Evolutionary conservation across 495 filamentous ascomycete species (phyloP).

Genomic region (Penicillium flavigenum): DNA sequence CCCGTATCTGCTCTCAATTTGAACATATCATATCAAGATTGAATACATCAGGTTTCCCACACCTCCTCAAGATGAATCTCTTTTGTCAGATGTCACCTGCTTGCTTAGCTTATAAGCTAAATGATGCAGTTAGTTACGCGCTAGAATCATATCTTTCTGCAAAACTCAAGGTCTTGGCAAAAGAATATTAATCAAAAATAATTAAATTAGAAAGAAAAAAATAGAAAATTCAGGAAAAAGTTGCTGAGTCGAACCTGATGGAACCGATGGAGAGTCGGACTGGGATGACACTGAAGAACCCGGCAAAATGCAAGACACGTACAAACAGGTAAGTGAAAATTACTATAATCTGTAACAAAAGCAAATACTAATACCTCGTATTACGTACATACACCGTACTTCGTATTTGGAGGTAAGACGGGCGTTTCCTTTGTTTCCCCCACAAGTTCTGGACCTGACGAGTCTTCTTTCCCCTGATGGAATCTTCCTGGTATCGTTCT

Average conservation of each 20-base stretch:
- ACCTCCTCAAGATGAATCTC: not conserved
- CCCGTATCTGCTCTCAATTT: not conserved
- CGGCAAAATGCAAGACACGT: too few species aligned
- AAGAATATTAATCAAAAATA: not conserved
- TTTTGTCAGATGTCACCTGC: not conserved
- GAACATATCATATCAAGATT: not conserved
- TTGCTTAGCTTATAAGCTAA: not conserved
- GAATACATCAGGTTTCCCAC: not conserved
- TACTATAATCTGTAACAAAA: not conserved
- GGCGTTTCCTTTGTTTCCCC: not conserved
- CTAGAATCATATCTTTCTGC: slow-evolving; percentile 10
- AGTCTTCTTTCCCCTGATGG: not conserved
- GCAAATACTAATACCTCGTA: not conserved
- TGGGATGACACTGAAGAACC: too few species aligned
- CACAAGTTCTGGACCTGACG: slow-evolving; percentile 13
- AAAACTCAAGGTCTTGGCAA: slow-evolving; percentile 14
- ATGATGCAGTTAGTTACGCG: slow-evolving; percentile 11
- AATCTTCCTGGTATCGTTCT: not conserved
- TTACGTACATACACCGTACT: not conserved
- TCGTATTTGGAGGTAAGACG: not conserved
- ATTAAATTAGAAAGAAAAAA: not conserved
- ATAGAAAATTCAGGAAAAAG: not conserved
- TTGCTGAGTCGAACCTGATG: not conserved
- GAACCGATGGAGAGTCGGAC: not conserved
- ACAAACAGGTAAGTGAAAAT: not conserved